Conservation (phyloP, 257 asterid genomes). For the Solanum piurae region DNA sequence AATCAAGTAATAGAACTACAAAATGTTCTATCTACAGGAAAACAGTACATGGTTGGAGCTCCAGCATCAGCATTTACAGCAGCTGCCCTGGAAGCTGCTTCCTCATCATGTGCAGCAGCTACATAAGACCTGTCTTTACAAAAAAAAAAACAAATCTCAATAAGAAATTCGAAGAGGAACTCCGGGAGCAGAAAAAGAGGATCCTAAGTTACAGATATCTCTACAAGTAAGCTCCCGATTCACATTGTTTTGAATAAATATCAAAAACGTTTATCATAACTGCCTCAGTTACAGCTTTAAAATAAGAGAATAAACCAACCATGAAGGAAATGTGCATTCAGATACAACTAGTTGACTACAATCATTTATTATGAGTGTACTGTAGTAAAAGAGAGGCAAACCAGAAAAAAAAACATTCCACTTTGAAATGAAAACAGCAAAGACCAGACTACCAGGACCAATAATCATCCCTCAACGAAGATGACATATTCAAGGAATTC, state of each 20-base stretch:
- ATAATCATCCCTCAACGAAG: not conserved
- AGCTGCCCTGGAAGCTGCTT: conserved; percentile 60
- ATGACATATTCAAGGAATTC: not conserved
- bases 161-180: not conserved
- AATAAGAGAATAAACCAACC: not conserved
- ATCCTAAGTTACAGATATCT: not conserved
- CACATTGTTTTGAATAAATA: not conserved
- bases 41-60: conserved; percentile 67
- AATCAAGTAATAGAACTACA: conserved; percentile 1
- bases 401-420: not conserved
- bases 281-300: not conserved
- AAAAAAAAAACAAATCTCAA: not conserved
- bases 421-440: not conserved
- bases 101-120: conserved; percentile 68
- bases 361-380: not conserved
- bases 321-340: not conserved
- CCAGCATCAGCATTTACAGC: conserved; percentile 48
- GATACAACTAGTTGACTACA: not conserved
- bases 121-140: conserved; percentile 38
- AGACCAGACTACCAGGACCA: not conserved
- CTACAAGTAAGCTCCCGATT: not conserved
- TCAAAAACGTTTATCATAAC: not conserved
- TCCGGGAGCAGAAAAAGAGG: not conserved
- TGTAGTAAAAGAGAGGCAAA: not conserved
- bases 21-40: conserved; percentile 2